Base-by-base conservation (phyloP, 352 stramenopile species). In the Phytophthora macrochlamydospora region DNA sequence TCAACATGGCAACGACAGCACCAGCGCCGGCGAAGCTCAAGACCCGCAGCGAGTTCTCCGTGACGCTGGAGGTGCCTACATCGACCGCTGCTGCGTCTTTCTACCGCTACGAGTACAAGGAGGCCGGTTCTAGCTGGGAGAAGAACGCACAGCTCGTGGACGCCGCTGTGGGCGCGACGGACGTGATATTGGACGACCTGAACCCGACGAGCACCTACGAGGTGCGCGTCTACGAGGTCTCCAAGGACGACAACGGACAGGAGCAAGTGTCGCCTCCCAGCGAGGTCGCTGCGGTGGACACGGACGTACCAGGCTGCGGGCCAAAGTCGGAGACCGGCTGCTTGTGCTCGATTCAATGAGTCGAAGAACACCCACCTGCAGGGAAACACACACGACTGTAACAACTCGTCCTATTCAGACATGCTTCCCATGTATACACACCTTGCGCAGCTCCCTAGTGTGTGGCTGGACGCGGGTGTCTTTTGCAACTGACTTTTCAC, bases 141-240 rank as follows among this genome's bases (percentile, higher is more conserved):
- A 56, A 71, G 8, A 46, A 56, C 29, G 67, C 69, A 4, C 67
- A 79, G 46, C 56, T 50, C 14, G 61, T 92, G 40, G 78, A 92
- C 56, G 70, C 76, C 12, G 55, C 76, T 42, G 31, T 69, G 0
- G 74, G 75, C 6, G 82, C 79, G 4, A 66, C 59, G 3, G 73
- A 84, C 31, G 79, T 93, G 50, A 30, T 92, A 63, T 76, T 96
- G 53, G 87, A 96, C 67, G 89, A 96, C 54, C 73, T 96, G 12
- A 94, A 94, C 76, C 89, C 89, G 30, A 95, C 89, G 43, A 92
- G 87, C 79, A 90, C 89, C 45, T 96, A 96, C 71, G 82, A 96
- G 62, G 83, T 96, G 59, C 87, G 89, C 46, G 73, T 96, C 48
- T 92, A 89, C 67, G 76, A 82, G 7, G 72, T 94, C 29, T 53